These are phyloP conservation scores for Aphanoascus verrucosus DNA, from an alignment of 2,329 filamentous ascomycete genomes.

Conservation along the genomic window DNA sequence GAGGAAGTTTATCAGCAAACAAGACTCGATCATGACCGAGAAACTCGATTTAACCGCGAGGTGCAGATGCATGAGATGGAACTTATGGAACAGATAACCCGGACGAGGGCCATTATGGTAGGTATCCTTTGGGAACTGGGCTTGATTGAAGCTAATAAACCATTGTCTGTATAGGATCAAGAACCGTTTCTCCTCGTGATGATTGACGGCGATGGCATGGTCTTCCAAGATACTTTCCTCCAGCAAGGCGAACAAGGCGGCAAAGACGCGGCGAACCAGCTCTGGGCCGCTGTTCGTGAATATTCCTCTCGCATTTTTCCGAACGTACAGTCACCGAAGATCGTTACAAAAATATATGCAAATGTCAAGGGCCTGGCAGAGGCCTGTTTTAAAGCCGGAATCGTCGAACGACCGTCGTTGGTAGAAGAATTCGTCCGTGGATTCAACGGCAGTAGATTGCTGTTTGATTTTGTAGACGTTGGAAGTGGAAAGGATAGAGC, in stretches of 20 bases:
- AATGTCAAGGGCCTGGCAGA: slow-evolving; percentile 44
- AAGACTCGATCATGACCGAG: slow-evolving; percentile 39
- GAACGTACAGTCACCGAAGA: slow-evolving; percentile 37
- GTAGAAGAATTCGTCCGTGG: slow-evolving; percentile 46
- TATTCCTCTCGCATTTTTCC: slow-evolving; percentile 35
- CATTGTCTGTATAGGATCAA: slow-evolving; percentile 31
- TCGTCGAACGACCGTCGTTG: slow-evolving; percentile 32
- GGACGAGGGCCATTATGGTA: slow-evolving; percentile 39
- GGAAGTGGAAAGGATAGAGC: slow-evolving; percentile 37
- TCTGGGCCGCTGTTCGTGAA: slow-evolving; percentile 36
- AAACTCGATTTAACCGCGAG: slow-evolving; percentile 39
- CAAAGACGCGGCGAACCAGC: slow-evolving; percentile 41
- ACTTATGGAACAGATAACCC: slow-evolving; percentile 38
- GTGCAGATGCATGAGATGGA: slow-evolving; percentile 39
- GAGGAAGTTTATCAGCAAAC: slow-evolving; percentile 36
- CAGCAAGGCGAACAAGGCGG: slow-evolving; percentile 44
- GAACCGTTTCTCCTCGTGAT: slow-evolving; percentile 46
- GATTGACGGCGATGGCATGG: slow-evolving; percentile 47
- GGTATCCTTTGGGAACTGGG: slow-evolving; percentile 11
- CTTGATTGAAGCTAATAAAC: slow-evolving; percentile 4
- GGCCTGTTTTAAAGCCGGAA: slow-evolving; percentile 37
- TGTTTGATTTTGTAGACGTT: slow-evolving; percentile 43
- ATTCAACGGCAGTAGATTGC: slow-evolving; percentile 43
- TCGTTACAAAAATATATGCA: slow-evolving; percentile 45
- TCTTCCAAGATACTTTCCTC: slow-evolving; percentile 44